Percentiles rank a stretch among this genome's conserved stretches.
phyloP scores from a whole-genome alignment of 305 asterid species.

The Solanum hybrid region DNA sequence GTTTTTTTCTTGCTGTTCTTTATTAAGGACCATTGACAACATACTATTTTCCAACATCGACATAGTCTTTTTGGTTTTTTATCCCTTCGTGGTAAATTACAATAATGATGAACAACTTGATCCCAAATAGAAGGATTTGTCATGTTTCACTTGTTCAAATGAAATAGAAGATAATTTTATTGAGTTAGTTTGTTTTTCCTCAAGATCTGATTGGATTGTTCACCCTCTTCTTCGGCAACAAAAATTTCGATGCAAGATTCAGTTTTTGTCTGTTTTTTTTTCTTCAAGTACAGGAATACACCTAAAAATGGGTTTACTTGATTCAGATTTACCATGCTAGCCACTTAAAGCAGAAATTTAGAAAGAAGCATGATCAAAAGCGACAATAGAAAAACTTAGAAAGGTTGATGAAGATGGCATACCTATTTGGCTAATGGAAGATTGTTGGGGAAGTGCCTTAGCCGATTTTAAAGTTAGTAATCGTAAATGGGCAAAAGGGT shows the following conservation, averaged over 20 bases:
- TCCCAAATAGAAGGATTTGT: not conserved
- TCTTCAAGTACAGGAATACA: not conserved
- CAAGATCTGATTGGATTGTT: not conserved
- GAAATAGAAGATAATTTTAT: not conserved
- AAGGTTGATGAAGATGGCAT: not conserved
- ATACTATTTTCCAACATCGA: not conserved
- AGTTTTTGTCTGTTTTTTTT: not conserved
- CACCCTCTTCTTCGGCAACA: not conserved
- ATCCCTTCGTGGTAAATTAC: not conserved
- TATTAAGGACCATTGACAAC: not conserved
- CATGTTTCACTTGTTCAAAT: not conserved
- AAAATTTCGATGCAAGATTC: not conserved
- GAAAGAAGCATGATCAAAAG: not conserved
- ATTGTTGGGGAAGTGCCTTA: not conserved
- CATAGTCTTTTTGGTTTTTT: not conserved
- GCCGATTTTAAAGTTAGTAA: not conserved
- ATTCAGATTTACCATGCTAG: not conserved
- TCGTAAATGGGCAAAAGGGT: not conserved
- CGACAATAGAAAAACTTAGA: not conserved
- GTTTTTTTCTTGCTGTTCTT: too few species aligned
- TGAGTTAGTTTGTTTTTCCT: not conserved
- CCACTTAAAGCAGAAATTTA: not conserved
- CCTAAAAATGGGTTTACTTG: not conserved
- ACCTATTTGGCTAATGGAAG: not conserved
- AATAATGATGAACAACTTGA: not conserved